Evolutionary conservation across 2,329 filamentous ascomycete species (phyloP).

Genomic region (Penicillium psychrosexuale): DNA sequence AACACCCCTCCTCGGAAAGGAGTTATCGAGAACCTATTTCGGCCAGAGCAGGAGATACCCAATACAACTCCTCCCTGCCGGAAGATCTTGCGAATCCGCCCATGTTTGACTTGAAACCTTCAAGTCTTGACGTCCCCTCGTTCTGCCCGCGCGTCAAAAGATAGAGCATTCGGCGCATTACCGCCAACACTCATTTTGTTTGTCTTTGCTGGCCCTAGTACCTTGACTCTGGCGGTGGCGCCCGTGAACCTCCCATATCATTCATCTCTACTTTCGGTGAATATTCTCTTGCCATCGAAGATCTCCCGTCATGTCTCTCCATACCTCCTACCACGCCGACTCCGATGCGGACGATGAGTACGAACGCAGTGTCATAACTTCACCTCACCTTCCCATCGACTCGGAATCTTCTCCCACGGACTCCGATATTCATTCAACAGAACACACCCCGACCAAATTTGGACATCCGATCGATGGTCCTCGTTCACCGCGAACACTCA

Average conservation of each 20-base stretch:
- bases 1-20: conserved; percentile 8
- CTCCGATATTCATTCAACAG: conserved; percentile 57
- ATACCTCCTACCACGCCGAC: conserved; percentile 57
- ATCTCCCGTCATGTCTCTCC: conserved; percentile 39
- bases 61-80: neutral
- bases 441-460: conserved; percentile 63
- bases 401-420: conserved; percentile 57
- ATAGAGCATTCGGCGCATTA: conserved; percentile 16
- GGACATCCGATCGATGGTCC: conserved; percentile 52
- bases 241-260: neutral
- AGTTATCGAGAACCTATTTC: neutral
- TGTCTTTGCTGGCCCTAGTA: neutral
- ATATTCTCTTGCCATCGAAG: neutral
- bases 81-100: neutral
- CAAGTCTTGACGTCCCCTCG: neutral
- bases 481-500: conserved; percentile 54
- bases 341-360: conserved; percentile 66
- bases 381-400: conserved; percentile 55
- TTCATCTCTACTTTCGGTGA: neutral
- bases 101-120: conserved; percentile 8
- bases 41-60: neutral
- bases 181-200: conserved; percentile 4
- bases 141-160: conserved; percentile 5
- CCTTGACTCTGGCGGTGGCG: conserved; percentile 5
- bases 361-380: conserved; percentile 58